Conservation (phyloP, 148 eudicot species). For the Beta vulgaris region DNA sequence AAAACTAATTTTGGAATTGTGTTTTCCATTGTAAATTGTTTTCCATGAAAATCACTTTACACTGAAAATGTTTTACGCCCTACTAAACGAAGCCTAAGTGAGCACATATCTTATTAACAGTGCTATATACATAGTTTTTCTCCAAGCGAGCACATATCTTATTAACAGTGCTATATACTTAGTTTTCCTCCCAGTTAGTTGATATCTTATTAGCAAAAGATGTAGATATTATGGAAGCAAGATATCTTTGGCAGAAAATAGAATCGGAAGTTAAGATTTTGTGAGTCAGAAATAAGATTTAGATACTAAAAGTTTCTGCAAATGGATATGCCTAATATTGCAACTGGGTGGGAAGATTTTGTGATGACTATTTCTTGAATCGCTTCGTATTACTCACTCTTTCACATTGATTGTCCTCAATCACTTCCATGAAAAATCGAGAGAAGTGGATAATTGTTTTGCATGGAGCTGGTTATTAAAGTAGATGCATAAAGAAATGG, state of each 20-base stretch:
- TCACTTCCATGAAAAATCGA: not conserved
- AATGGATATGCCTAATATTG: not conserved
- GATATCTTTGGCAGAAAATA: not conserved
- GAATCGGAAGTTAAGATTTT: not conserved
- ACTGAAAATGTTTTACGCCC: no score
- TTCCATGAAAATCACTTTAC: no score
- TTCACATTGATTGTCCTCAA: not conserved
- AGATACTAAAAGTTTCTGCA: no score
- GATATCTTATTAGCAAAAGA: not conserved
- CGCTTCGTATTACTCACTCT: not conserved
- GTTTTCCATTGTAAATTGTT: no score
- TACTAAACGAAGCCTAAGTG: no score
- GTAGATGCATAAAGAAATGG: not conserved
- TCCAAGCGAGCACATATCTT: no score
- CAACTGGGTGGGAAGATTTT: no score
- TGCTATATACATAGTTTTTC: no score
- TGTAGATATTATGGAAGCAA: not conserved
- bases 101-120: no score
- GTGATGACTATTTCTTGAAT: no score
- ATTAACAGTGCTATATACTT: not conserved
- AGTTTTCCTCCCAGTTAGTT: not conserved
- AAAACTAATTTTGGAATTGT: no score
- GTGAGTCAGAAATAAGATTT: not conserved
- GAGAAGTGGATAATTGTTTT: not conserved
- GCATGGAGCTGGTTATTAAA: not conserved